These are phyloP conservation scores for Triglochin maritima DNA, from an alignment of 106 monocot genomes.

Conservation along the genomic window DNA sequence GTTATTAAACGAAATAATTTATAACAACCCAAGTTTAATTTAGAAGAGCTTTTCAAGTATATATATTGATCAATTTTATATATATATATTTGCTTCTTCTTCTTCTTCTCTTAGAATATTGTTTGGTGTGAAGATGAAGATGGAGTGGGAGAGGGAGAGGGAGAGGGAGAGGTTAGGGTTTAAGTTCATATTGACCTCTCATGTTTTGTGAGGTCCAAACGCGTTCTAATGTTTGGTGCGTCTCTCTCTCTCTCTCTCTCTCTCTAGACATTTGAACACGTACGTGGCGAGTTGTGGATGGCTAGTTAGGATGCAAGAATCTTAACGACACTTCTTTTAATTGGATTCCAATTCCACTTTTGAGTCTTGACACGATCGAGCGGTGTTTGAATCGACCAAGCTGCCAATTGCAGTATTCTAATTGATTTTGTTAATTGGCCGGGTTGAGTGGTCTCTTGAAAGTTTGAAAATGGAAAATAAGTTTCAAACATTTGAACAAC, in stretches of 20 bases:
- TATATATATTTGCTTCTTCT: neutral
- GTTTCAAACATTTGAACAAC: no score
- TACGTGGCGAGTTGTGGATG: neutral
- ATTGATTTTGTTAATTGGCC: no score
- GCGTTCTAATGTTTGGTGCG: neutral
- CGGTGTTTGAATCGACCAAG: no score
- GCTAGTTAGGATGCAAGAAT: neutral
- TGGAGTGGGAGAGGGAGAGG: neutral
- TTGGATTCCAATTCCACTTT: no score
- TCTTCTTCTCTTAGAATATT: neutral
- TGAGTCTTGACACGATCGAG: no score
- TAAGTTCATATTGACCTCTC: neutral
- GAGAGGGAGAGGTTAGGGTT: neutral
- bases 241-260: neutral
- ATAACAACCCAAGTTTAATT: neutral
- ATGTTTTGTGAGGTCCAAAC: constrained; percentile 1
- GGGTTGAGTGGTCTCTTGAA: no score
- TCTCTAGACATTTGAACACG: neutral
- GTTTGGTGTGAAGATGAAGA: neutral
- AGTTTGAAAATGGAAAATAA: no score
- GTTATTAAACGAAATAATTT: neutral
- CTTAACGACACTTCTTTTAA: neutral
- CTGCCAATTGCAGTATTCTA: no score
- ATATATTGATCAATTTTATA: no score
- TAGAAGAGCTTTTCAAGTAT: no score